Percentiles rank a stretch among this genome's conserved stretches.
Evolutionary conservation across 352 stramenopile genomes (phyloP).

Genomic region (Phytophthora europaea): DNA sequence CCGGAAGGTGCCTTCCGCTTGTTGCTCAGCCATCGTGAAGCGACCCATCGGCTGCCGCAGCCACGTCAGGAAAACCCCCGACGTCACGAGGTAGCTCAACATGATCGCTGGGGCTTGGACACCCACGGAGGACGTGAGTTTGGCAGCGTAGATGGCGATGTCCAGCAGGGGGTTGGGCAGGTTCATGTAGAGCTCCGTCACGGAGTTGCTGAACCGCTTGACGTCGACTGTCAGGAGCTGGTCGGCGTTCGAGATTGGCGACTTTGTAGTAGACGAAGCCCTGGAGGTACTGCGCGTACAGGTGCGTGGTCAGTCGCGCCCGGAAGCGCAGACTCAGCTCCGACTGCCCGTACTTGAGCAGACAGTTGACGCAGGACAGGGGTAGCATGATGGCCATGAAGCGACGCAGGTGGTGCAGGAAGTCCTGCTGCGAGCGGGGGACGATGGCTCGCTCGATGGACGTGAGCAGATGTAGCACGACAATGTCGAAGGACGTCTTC

Average conservation of each 20-base stretch:
- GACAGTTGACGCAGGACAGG: conserved; percentile 46
- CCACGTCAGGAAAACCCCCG: conserved; percentile 71
- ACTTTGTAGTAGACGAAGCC: conserved; percentile 92
- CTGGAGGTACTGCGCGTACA: conserved; percentile 43
- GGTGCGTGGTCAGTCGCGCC: background rate
- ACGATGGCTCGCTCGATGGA: conserved; percentile 78
- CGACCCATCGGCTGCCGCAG: conserved; percentile 64
- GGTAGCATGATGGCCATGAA: conserved; percentile 80
- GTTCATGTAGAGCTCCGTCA: conserved; percentile 85
- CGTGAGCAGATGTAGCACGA: conserved; percentile 74
- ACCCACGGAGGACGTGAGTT: conserved; percentile 73
- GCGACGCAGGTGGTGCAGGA: conserved; percentile 66
- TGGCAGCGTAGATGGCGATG: conserved; percentile 76
- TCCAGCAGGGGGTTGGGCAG: conserved; percentile 85
- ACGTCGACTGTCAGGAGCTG: conserved; percentile 87
- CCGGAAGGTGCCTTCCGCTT: conserved; percentile 82
- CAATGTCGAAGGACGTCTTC: conserved; percentile 78
- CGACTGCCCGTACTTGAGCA: conserved; percentile 2
- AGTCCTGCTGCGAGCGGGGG: conserved; percentile 63
- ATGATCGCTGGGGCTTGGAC: conserved; percentile 70
- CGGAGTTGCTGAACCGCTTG: conserved; percentile 80
- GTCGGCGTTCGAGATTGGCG: conserved; percentile 88
- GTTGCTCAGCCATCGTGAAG: conserved; percentile 78
- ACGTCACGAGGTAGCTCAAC: conserved; percentile 66
- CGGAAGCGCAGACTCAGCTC: conserved; percentile 2